Conservation (phyloP, 192 early-diverging fungal species). For the Coemansia sp. region DNA sequence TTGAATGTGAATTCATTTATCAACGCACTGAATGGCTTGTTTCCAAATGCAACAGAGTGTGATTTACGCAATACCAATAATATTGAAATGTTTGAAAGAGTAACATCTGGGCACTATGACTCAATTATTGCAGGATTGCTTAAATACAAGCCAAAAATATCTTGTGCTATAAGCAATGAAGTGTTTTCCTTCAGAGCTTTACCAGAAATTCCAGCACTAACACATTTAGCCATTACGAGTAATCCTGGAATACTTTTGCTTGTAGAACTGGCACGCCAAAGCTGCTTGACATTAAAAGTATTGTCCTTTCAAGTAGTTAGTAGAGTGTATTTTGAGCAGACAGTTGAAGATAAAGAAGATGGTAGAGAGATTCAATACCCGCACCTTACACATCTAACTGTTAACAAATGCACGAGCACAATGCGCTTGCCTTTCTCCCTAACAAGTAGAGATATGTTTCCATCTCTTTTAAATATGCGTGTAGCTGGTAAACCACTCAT, state of each 20-base stretch:
- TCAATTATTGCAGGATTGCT: background rate
- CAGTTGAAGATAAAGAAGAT: background rate
- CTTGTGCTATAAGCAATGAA: background rate
- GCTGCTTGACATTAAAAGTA: background rate
- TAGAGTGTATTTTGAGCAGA: background rate
- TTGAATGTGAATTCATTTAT: background rate
- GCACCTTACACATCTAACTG: background rate
- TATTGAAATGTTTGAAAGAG: conserved; percentile 1
- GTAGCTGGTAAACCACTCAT: background rate
- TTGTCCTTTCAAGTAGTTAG: background rate
- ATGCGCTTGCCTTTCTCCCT: background rate
- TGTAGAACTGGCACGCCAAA: background rate
- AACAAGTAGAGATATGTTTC: background rate
- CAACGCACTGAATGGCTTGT: background rate
- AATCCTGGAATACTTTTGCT: background rate
- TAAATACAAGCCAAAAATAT: background rate
- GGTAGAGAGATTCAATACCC: background rate
- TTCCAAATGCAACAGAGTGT: background rate
- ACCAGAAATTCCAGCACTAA: background rate
- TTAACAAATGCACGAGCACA: background rate
- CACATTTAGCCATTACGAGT: background rate
- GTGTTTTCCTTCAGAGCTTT: background rate
- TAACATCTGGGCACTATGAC: background rate
- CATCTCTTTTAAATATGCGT: background rate
- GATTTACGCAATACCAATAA: background rate